Conservation (phyloP, 768 basidiomycete genomes). For the Galerina marginata region DNA sequence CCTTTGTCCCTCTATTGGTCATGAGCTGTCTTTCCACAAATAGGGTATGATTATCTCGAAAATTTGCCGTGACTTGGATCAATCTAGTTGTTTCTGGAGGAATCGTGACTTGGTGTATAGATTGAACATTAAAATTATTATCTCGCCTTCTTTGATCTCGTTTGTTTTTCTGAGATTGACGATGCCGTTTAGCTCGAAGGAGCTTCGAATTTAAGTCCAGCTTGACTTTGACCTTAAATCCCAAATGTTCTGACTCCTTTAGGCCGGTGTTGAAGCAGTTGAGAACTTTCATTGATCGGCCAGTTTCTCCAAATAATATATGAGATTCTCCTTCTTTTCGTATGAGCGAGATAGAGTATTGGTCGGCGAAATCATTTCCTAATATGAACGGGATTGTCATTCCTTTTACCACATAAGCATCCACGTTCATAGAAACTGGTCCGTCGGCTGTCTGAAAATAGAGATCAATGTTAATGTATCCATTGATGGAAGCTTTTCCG, state of each 20-base stretch:
- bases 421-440: conserved; percentile 28
- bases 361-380: conserved; percentile 38
- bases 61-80: conserved; percentile 9
- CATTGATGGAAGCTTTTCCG: conserved; percentile 28
- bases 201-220: not conserved
- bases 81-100: conserved; percentile 15
- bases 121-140: not conserved
- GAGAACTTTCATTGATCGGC: conserved; percentile 2
- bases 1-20: conserved; percentile 1
- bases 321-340: conserved; percentile 10
- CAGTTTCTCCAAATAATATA: conserved; percentile 12
- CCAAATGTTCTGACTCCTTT: not conserved
- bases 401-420: not conserved
- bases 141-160: not conserved
- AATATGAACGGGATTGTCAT: conserved; percentile 36
- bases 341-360: conserved; percentile 35
- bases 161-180: not conserved
- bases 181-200: conserved; percentile 1
- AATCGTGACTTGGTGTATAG: conserved; percentile 7
- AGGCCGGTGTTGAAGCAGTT: not conserved
- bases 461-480: conserved; percentile 31
- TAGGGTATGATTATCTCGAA: not conserved
- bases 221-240: conserved; percentile 5
- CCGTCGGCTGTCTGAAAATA: conserved; percentile 28
- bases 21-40: conserved; percentile 20